Base-by-base conservation (phyloP, 768 basidiomycete species). In the Amanita exitialis region DNA sequence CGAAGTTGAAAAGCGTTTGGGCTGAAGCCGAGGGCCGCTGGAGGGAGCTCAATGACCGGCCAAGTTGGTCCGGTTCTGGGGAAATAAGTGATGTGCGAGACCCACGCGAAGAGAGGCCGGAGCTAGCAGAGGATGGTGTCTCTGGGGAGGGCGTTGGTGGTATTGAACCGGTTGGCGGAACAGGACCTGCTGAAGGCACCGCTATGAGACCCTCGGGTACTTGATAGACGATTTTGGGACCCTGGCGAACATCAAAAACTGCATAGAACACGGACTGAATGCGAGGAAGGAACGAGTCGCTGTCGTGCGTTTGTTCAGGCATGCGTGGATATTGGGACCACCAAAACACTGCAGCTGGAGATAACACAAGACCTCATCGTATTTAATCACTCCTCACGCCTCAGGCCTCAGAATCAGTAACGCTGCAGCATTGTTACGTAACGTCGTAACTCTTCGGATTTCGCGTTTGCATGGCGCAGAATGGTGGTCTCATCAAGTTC, bases 221-320 rank as follows among this genome's bases (percentile, higher is more conserved):
- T 67, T 98, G 94, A 60, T 86, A 87, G 4, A 90, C 82, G 42
- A 98, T 86, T 60, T 89, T 89, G 2, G 92, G 89, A 2, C 96
- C 95, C 49, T 86, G 80, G 4, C 69, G 70, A 34, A 84, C 76
- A 66, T 98, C 91, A 63, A 99, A 98, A 12, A 87, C 82, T 3
- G 94, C 86, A 61, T 96, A 97, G 71, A 98, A 97, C 12, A 95
- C 86, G 9, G 90, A 92, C 58, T 84, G 81, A 51, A 90, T 86
- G 47, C 76, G 72, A 34, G 88, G 88, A 42, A 85, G 75, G 67
- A 86, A 91, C 8, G 87, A 90, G 64, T 82, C 82, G 36, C 46
- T 44, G n/a, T 62, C 62, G 51, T 66, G 62, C 52, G 65, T 35
- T 44, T 43, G 35, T n/a, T 30, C 36, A 38, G 34, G 44, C 43